Evolutionary conservation across 371 early-diverging fungal species (phyloP).

Genomic region (Mucor lusitanicus): DNA sequence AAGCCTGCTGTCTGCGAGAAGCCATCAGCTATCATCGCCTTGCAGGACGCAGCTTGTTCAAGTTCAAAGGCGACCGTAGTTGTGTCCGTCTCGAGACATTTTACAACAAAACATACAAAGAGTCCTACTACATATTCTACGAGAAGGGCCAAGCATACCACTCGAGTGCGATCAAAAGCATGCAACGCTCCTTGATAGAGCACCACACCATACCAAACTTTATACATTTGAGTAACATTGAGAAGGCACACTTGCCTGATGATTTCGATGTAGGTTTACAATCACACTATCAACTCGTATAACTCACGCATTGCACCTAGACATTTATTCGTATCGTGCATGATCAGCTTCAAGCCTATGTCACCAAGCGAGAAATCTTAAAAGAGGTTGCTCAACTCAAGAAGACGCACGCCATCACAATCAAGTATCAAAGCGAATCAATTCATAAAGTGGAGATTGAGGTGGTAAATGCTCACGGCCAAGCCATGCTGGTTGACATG

Average conservation of each 20-base stretch:
- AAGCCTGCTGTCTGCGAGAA: constrained; percentile 34
- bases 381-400: constrained; percentile 17
- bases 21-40: constrained; percentile 40
- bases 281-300: background rate
- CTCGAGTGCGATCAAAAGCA: background rate
- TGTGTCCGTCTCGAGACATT: constrained; percentile 51
- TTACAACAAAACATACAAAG: constrained; percentile 34
- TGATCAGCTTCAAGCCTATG: constrained; percentile 39
- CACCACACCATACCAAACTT: constrained; percentile 41
- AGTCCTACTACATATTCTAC: constrained; percentile 39
- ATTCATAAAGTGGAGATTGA: background rate
- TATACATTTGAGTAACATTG: constrained; percentile 28
- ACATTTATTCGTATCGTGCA: constrained; percentile 40
- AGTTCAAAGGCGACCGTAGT: constrained; percentile 20
- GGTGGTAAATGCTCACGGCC: background rate
- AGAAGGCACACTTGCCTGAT: background rate
- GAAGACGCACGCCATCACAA: background rate
- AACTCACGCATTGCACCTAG: constrained; percentile 9
- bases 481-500: background rate
- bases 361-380: constrained; percentile 36
- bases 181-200: background rate
- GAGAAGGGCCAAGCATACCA: background rate
- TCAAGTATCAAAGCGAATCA: background rate
- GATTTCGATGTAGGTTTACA: background rate
- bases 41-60: constrained; percentile 32